A percentile compares a stretch with the other conserved stretches of the same genome.
Conservation (phyloP, 2,329 filamentous ascomycete genomes). For the Cylindrodendrum hubeiense region DNA sequence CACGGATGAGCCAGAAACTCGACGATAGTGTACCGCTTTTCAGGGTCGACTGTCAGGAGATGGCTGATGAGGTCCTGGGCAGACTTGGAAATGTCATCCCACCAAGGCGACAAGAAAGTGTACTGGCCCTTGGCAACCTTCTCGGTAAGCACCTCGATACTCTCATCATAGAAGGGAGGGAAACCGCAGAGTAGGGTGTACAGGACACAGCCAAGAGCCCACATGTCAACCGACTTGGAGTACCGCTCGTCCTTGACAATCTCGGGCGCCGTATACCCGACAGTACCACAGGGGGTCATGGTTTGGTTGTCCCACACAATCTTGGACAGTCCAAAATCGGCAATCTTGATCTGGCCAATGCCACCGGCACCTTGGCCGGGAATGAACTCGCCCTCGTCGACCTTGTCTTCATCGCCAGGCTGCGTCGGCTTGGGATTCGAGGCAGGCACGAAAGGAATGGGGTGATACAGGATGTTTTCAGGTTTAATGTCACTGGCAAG, state of each 20-base stretch:
- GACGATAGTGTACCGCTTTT: conserved; percentile 92
- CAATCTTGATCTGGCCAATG: conserved; percentile 96
- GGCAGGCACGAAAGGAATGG: conserved; percentile 83
- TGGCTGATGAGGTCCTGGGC: conserved; percentile 96
- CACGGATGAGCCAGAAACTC: conserved; percentile 96
- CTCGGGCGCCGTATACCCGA: conserved; percentile 97
- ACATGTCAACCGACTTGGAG: conserved; percentile 99
- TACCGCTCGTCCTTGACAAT: conserved; percentile 99
- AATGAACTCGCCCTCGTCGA: conserved; percentile 94
- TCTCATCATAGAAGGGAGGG: conserved; percentile 98
- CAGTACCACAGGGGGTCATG: conserved; percentile 99
- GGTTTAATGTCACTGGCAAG: conserved; percentile 90
- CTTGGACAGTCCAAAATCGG: conserved; percentile 97
- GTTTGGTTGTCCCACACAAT: conserved; percentile 98
- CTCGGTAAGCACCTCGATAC: conserved; percentile 95
- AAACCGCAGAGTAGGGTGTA: conserved; percentile 98
- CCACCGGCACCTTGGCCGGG: conserved; percentile 85
- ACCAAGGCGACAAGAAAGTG: conserved; percentile 98
- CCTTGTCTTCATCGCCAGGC: conserved; percentile 96
- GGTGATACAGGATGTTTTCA: conserved; percentile 95
- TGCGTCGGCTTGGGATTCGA: conserved; percentile 84
- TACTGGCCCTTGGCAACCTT: conserved; percentile 98
- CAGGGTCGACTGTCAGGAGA: conserved; percentile 92
- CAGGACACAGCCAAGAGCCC: conserved; percentile 95
- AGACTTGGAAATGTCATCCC: conserved; percentile 97